Evolutionary conservation across 1,284 basidiomycete genomes (phyloP), one percentile per base, ranked within the genome.

Genomic region (Meripilus lineatus): DNA sequence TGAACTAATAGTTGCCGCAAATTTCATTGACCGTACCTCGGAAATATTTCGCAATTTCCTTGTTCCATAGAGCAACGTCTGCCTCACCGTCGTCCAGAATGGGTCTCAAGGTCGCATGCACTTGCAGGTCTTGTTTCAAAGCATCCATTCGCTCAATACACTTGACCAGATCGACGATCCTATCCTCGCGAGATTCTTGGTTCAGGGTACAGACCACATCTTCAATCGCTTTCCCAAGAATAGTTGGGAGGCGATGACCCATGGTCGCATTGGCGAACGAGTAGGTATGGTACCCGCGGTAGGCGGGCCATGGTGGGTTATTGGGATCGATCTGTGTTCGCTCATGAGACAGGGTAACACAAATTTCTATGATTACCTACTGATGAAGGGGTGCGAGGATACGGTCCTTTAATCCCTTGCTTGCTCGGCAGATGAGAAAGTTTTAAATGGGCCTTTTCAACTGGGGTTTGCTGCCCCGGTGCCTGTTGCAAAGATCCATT

Each of bases 61-160:
- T 96, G 71, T 98, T 98, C 94, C 94, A 98, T 14, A 97, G 75
- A 1, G 93, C 85, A 30, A 98, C 86, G 57, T 98, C 94, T 21
- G 85, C 94, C 61, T 96, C 93, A 48, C 81, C 84, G 58, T 98
- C 94, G 63, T 98, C 94, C 37, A 92, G 69, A 60, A 95, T 93
- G 44, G 87, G 91, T 22, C 90, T 73, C 25, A 90, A 74, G 59
- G 89, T 89, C 8, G 80, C 79, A 57, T 92, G 90, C 1, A 74
- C 75, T 55, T 86, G 87, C 44, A 93, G 72, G 58, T 93, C 87
- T 15, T 69, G 70, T 88, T 92, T 93, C 51, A 93, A 77, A 20
- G 72, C 68, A 49, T 86, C 84, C 86, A 93, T 89, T 51, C 89
- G 78, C 52, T 93, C 82, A 55, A 97, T 90, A 63, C 90, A 96